Conservation (phyloP, 768 basidiomycete genomes). For the Calvatia gigantea region DNA sequence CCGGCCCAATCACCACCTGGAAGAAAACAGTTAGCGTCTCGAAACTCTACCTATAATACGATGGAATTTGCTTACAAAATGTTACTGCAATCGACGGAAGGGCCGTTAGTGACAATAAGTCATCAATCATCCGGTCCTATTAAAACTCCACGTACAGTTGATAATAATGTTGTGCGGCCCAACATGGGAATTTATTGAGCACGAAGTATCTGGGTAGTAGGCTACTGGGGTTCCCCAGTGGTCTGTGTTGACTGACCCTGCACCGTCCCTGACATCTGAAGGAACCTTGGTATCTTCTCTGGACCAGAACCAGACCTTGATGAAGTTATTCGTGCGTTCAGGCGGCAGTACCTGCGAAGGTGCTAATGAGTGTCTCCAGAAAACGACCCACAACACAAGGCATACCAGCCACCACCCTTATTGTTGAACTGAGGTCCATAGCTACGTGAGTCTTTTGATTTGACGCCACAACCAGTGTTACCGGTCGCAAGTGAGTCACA, state of each 20-base stretch:
- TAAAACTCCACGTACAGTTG: constrained; percentile 30
- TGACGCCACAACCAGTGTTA: constrained; percentile 54
- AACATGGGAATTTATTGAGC: constrained; percentile 51
- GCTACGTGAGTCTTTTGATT: constrained; percentile 28
- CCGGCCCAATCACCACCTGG: constrained; percentile 17
- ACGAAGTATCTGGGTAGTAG: constrained; percentile 51
- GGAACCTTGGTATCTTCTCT: constrained; percentile 38
- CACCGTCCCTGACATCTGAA: constrained; percentile 32
- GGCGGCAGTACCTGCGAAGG: constrained; percentile 45
- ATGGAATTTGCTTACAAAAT: constrained; percentile 41
- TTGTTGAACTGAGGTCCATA: constrained; percentile 54
- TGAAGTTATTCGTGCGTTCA: constrained; percentile 43
- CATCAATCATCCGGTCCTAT: too few relatives aligned
- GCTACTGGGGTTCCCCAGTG: constrained; percentile 53
- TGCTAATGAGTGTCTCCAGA: constrained; percentile 1
- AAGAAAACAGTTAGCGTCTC: constrained; percentile 6
- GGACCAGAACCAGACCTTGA: constrained; percentile 66
- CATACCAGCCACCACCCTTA: constrained; percentile 59
- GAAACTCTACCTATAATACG: neutral
- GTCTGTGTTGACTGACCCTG: constrained; percentile 29
- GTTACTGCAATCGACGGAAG: constrained; percentile 36
- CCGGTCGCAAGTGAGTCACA: constrained; percentile 40
- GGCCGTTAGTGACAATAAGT: neutral
- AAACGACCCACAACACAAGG: constrained; percentile 1
- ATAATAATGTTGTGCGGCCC: constrained; percentile 55